These are phyloP conservation scores for Calonectria pseudoturangicola DNA, from an alignment of 2,329 filamentous ascomycete genomes.

Conservation along the genomic window DNA sequence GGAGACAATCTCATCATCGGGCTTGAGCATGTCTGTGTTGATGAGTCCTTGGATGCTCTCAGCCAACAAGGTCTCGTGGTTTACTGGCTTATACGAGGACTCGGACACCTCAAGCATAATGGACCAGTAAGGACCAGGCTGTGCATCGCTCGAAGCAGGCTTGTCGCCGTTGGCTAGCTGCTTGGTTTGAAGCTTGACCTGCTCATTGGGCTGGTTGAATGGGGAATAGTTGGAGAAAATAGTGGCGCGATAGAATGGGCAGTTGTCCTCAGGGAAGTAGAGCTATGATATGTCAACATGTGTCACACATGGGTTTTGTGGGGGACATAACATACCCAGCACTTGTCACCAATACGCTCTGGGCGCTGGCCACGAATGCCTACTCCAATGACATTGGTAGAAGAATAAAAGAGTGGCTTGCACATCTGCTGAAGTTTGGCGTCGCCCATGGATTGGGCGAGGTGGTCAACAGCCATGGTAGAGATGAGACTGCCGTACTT, in stretches of 20 bases:
- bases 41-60: conserved; percentile 96
- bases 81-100: conserved; percentile 94
- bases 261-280: conserved; percentile 99
- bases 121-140: conserved; percentile 98
- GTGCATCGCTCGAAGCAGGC: conserved; percentile 80
- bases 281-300: conserved; percentile 69
- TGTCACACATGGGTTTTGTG: not conserved
- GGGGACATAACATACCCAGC: conserved; percentile 80
- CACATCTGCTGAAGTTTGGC: conserved; percentile 86
- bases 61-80: conserved; percentile 87
- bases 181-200: conserved; percentile 89
- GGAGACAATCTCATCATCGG: conserved; percentile 95
- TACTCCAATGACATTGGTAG: conserved; percentile 97
- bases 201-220: conserved; percentile 92
- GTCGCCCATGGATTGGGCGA: conserved; percentile 91
- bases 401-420: conserved; percentile 97
- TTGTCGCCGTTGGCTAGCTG: conserved; percentile 91
- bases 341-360: conserved; percentile 98
- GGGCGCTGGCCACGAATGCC: conserved; percentile 93
- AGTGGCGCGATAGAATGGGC: conserved; percentile 98
- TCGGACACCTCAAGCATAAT: conserved; percentile 99
- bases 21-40: conserved; percentile 97
- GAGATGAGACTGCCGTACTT: conserved; percentile 94
- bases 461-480: conserved; percentile 95
- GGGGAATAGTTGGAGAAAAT: conserved; percentile 99